Evolutionary conservation across 208 protist species (phyloP).

Genomic region (Trypanosoma lewisi): DNA sequence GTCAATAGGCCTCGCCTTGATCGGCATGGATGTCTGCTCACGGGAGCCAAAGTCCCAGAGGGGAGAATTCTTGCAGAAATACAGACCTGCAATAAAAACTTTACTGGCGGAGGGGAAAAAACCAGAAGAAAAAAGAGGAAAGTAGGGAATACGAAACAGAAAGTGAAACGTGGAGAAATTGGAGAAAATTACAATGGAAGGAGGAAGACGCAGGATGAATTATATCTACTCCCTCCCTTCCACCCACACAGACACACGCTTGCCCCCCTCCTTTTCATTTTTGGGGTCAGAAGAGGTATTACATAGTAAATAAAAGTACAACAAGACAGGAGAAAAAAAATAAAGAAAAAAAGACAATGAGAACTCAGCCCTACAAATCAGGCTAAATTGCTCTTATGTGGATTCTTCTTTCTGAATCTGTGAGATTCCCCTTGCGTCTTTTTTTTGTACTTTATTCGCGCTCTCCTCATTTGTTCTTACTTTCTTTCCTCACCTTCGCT

Average conservation of each 20-base stretch:
- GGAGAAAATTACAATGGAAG: not conserved
- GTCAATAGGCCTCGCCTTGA: slow-evolving; percentile 77
- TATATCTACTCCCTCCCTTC: too few relatives aligned
- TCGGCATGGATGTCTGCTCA: slow-evolving; percentile 39
- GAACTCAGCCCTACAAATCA: slow-evolving; percentile 3
- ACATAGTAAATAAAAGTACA: not conserved
- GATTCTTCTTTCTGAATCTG: not conserved
- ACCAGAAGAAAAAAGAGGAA: slow-evolving; percentile 20
- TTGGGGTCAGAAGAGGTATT: not conserved
- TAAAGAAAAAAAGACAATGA: not conserved
- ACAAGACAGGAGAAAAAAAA: not conserved
- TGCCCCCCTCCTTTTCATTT: too few relatives aligned
- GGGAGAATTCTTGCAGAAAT: not conserved
- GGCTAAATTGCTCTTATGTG: not conserved
- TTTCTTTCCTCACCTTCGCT: too few relatives aligned
- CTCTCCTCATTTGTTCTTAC: too few relatives aligned
- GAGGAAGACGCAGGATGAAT: not conserved
- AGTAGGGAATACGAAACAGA: slow-evolving; percentile 13
- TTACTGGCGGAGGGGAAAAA: not conserved
- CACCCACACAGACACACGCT: too few relatives aligned
- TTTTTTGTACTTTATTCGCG: too few relatives aligned
- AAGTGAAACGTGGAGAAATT: slow-evolving; percentile 3
- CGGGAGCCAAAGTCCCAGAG: not conserved
- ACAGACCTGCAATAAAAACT: not conserved
- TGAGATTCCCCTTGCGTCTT: too few relatives aligned